Evolutionary conservation across 179 eudicot species (phyloP), one percentile per base, ranked within the genome.

Genomic region (Patellifolia procumbens): DNA sequence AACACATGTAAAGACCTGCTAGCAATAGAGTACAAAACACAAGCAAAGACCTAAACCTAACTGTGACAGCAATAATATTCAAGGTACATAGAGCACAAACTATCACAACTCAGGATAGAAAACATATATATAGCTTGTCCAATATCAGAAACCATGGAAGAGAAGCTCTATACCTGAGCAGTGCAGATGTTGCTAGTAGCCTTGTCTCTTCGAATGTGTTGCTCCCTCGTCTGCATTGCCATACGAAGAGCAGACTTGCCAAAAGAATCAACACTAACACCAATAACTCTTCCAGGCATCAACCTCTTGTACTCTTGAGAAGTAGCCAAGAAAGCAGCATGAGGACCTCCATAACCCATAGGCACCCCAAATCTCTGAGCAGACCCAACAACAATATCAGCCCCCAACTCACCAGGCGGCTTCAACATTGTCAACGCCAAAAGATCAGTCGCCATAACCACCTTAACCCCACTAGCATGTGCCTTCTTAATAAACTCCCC

Each of bases 171-270:
- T 85, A 94, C 98, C 97, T 94, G 98, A 81, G 98, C 96, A 63
- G 98, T 94, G 85, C 97, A 92, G 68, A 94, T 94, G 81, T 94
- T 94, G 89, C 98, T 94, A 7, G 97, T 94, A 63, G 98, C 97
- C 82, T 94, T 94, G 76, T 89, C 98, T 80, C 98, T 85, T 26
- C 98, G 80, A 72, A 92, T 94, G 70, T 94, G 98, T 68, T 94
- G 98, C 91, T 94, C 97, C 86, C 98, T 89, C 0, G 98, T 94
- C 89, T 94, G 98, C 98, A 94, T 94, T 0, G 98, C 98, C 98
- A 94, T 89, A 74, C 97, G 90, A 64, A 94, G 85, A 67, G 94
- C 97, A 43, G 87, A 84, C 82, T 94, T 94, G 13, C 98, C 98
- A 0, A 93, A 83, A 61, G 96, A 87, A 85, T 94, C 98, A 79